Evolutionary conservation across 2,329 filamentous ascomycete species (phyloP), one percentile per base, ranked within the genome.

Genomic region (Furcasterigmium furcatum): DNA sequence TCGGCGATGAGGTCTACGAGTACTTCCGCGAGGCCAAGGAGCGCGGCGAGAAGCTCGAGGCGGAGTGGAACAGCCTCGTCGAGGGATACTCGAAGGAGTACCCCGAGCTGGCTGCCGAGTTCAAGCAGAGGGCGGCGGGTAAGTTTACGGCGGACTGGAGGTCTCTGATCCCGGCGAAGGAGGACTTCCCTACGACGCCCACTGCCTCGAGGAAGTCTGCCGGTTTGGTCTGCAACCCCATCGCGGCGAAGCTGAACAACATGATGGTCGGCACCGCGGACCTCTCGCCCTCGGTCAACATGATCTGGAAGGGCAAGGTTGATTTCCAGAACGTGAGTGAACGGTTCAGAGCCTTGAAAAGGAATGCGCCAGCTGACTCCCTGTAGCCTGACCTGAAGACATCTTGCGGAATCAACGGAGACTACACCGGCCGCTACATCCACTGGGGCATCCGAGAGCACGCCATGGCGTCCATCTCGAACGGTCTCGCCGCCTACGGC

Each of bases 401-500:
- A 1, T 49, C 58, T 4, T 74, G 71, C 48, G 74, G 75, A 7
- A 71, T 76, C 52, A 76, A 76, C 48, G 82, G 80, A 35, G 63
- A 74, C 58, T 75, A 74, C 48, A 53, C 65, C 1, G 77, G 78
- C 3, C 70, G 78, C 2, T 81, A 79, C 52, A 74, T 82, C 52
- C 79, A 79, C 58, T 82, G 71, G 57, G 79, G 79, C 29, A 73
- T 83, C 43, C 73, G 79, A 6, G 79, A 82, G 52, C 79, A 82
- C 55, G 79, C 78, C 44, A 84, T 84, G 80, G 71, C 70, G 4
- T 62, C 72, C 20, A 74, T 80, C 18, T 71, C 72, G 6, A 80
- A 80, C 55, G 81, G 80, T 4, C 60, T 84, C 3, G 79, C 80
- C 0, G 81, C 81, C 1, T 84, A 70, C 48, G 64, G 66, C 45